These are phyloP conservation scores for Capsella bursapastoris DNA, from an alignment of 345 rosid species.

Conservation along the genomic window DNA sequence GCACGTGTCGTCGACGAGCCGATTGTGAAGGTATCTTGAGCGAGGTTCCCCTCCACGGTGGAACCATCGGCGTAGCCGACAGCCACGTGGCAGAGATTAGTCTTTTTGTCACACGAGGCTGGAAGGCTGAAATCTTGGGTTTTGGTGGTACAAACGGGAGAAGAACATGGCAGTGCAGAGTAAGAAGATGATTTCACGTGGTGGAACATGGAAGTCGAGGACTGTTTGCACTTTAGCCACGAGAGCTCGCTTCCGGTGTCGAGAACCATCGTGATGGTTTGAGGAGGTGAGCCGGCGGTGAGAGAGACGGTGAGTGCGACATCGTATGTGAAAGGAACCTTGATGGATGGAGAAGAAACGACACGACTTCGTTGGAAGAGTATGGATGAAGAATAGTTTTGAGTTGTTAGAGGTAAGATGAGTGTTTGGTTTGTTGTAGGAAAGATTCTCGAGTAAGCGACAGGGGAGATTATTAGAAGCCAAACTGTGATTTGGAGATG, in stretches of 20 bases:
- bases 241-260: slow-evolving; percentile 87
- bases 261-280: slow-evolving; percentile 65
- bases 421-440: slow-evolving; percentile 50
- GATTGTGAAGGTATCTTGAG: slow-evolving; percentile 48
- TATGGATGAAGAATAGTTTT: slow-evolving; percentile 27
- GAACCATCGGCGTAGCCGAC: slow-evolving; percentile 65
- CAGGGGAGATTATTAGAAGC: slow-evolving; percentile 34
- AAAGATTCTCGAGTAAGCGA: slow-evolving; percentile 37
- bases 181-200: slow-evolving; percentile 56
- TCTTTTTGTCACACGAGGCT: slow-evolving; percentile 50
- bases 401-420: slow-evolving; percentile 54
- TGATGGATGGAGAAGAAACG: slow-evolving; percentile 42
- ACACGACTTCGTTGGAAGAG: slow-evolving; percentile 12
- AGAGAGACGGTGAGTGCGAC: slow-evolving; percentile 68
- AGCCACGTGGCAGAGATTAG: slow-evolving; percentile 56
- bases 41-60: slow-evolving; percentile 67
- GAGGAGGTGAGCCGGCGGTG: slow-evolving; percentile 71
- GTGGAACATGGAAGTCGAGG: slow-evolving; percentile 47
- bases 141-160: slow-evolving; percentile 54
- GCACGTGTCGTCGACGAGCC: slow-evolving; percentile 49
- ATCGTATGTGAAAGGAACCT: slow-evolving; percentile 57
- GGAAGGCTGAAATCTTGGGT: slow-evolving; percentile 60
- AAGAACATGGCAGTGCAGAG: slow-evolving; percentile 52
- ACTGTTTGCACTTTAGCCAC: slow-evolving; percentile 65
- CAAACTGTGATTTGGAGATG: slow-evolving; percentile 30